phyloP scores from a whole-genome alignment of 2,329 filamentous ascomycete genomes.

The Penicillium expansum region DNA sequence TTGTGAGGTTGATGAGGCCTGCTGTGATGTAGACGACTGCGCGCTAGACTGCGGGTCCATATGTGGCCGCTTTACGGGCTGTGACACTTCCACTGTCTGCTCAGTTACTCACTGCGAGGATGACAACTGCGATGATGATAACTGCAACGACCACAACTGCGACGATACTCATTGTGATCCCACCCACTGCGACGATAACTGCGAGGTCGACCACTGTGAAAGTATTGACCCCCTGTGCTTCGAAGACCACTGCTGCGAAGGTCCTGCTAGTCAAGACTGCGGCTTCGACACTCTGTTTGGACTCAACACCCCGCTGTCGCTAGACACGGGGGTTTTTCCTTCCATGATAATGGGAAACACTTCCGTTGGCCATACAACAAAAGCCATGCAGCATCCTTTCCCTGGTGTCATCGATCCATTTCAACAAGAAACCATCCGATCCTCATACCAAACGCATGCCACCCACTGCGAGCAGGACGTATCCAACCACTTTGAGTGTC shows the following conservation, averaged over 20 bases:
- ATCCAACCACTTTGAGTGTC: conserved; percentile 30
- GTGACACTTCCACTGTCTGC: conserved; percentile 39
- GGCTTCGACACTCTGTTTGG: conserved; percentile 34
- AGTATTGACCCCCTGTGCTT: conserved; percentile 38
- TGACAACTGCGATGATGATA: conserved; percentile 23
- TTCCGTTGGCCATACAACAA: conserved; percentile 20
- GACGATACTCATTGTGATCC: conserved; percentile 1
- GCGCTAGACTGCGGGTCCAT: conserved; percentile 38
- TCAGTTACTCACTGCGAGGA: conserved; percentile 34
- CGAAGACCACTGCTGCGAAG: conserved; percentile 38
- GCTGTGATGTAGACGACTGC: conserved; percentile 41
- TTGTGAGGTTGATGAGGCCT: conserved; percentile 35
- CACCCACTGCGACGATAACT: conserved; percentile 2
- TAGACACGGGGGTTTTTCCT: conserved; percentile 31
- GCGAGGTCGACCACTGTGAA: conserved; percentile 24
- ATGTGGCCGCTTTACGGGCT: conserved; percentile 44
- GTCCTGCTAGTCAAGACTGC: conserved; percentile 24
- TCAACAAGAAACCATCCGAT: conserved; percentile 25
- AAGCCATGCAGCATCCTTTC: conserved; percentile 19
- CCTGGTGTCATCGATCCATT: conserved; percentile 17
- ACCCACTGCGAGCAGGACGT: conserved; percentile 24
- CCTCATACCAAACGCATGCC: conserved; percentile 25
- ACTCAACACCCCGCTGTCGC: conserved; percentile 29
- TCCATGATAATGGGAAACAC: conserved; percentile 20
- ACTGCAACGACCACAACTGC: conserved; percentile 5